Evolutionary conservation across 2,329 filamentous ascomycete species (phyloP), one percentile per base, ranked within the genome.

Genomic region (Colletotrichum horii): DNA sequence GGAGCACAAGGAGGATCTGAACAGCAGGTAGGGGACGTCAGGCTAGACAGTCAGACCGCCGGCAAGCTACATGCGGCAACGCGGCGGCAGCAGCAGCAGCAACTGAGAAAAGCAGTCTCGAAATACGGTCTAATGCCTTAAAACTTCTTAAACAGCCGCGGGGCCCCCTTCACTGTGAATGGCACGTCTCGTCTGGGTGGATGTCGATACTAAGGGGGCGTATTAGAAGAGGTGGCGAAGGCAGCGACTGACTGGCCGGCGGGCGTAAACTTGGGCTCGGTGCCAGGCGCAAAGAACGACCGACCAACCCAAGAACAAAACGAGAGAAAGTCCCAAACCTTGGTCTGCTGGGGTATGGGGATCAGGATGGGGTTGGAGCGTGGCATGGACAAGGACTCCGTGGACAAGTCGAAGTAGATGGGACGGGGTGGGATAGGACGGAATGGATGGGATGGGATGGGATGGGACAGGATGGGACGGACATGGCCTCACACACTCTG

Each of bases 311-410:
- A 38, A 38, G 28, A 56, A 66, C 72, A 52, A 48, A 60, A 30
- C 55, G 62, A 48, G 64, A 71, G 62, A 66, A 67, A 28, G 64
- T n/a, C 64, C 69, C 55, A 62, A 75, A 58, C 69, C 62, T 64
- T 72, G 69, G 62, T 72, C 26, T 68, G 70, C 71, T 75, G 69
- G 73, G 38, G 73, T 73, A 68, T 66, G 69, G 69, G 69, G 69
- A 72, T 58, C 61, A 67, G 64, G 62, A 75, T 67, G 69, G 69
- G 56, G 73, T 43, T 43, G 66, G 48, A 32, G 65, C 60, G 15
- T 34, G n/a, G 60, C 66, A 71, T 74, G 71, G 71, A 61, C 68
- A 52, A 52, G 65, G 72, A 32, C 52, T 61, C 38, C 19, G 19
- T 65, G 56, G 48, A 61, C 61, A 62, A 24, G 68, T 75, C 61